phyloP scores from a whole-genome alignment of 805 yeast genomes.

The Saturnispora dispora region DNA sequence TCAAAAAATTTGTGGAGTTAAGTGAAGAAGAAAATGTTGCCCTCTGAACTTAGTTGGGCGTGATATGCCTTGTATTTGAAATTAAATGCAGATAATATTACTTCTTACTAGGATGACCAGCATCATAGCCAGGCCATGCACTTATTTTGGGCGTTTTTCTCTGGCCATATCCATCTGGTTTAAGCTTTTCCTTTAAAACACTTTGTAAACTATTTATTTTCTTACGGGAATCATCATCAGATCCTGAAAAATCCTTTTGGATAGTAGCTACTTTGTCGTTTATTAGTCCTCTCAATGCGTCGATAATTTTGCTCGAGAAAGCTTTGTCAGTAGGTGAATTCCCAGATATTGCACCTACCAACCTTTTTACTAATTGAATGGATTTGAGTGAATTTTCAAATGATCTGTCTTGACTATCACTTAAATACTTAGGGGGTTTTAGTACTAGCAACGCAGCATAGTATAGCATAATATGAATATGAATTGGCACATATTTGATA shows the following conservation, averaged over 20 bases:
- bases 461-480: constrained; percentile 61
- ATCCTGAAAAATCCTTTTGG: constrained; percentile 4
- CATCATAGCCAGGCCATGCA: constrained; percentile 65
- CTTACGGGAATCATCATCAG: constrained; percentile 10
- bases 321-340: constrained; percentile 45
- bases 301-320: constrained; percentile 39
- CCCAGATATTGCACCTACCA: constrained; percentile 33
- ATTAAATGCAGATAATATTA: not conserved
- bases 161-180: not conserved
- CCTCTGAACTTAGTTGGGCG: not conserved
- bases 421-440: constrained; percentile 34
- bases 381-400: constrained; percentile 29
- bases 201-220: constrained; percentile 6
- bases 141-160: constrained; percentile 6
- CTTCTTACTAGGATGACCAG: constrained; percentile 44
- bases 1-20: not conserved
- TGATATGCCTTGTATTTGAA: not conserved
- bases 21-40: not conserved
- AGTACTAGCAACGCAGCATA: constrained; percentile 53
- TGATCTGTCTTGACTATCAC: constrained; percentile 15
- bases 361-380: constrained; percentile 33
- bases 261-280: constrained; percentile 21
- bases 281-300: constrained; percentile 22
- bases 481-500: constrained; percentile 59
- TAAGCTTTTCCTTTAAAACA: constrained; percentile 14